phyloP scores from a whole-genome alignment of 129 eudicot species.

The Centrapalus pauciflorus region DNA sequence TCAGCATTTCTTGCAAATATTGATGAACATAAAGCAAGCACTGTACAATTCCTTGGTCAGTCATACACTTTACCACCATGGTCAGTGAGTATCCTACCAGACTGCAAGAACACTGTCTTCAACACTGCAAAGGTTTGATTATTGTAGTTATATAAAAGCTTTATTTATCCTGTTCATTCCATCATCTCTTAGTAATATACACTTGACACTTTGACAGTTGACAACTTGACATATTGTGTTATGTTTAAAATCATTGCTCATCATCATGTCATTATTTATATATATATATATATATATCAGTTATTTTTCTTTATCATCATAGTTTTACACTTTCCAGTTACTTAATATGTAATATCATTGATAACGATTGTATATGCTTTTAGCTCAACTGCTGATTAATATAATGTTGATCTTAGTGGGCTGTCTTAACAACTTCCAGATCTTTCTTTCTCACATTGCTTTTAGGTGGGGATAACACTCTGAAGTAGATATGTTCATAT shows the following conservation, averaged over 20 bases:
- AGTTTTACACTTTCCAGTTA: neutral
- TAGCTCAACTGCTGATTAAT: neutral
- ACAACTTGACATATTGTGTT: neutral
- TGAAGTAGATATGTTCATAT: neutral
- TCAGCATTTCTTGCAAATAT: slow-evolving; percentile 97
- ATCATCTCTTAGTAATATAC: neutral
- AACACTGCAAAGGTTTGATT: slow-evolving; percentile 87
- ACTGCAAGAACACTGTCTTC: slow-evolving; percentile 68
- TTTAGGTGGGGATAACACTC: neutral
- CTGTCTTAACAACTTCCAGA: neutral
- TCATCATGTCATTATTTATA: neutral
- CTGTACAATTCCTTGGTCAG: slow-evolving; percentile 60
- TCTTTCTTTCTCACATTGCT: neutral
- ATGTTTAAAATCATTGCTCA: neutral
- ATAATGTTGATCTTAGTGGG: neutral
- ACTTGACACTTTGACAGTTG: too few species aligned
- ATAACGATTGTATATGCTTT: neutral
- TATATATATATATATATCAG: too few species aligned
- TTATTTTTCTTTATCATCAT: too few species aligned
- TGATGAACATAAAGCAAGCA: slow-evolving; percentile 59
- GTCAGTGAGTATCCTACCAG: slow-evolving; percentile 97
- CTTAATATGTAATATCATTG: neutral
- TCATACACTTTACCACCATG: slow-evolving; percentile 83
- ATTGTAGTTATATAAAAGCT: slow-evolving; percentile 1
- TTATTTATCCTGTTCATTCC: too few species aligned